Conservation (phyloP, 148 eudicot genomes). For the Fagopyrum tataricum region DNA sequence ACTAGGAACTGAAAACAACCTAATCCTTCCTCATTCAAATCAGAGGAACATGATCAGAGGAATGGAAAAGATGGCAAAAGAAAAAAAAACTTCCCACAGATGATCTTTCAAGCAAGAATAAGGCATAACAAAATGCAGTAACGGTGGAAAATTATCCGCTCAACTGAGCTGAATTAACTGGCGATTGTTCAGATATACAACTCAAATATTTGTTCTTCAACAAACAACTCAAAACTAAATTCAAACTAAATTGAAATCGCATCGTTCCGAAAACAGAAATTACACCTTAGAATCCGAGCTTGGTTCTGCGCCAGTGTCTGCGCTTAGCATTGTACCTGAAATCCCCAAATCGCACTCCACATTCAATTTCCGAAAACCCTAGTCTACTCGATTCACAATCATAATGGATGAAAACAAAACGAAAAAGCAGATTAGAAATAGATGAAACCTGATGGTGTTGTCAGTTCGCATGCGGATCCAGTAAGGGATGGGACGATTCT, state of each 20-base stretch:
- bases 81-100: no score
- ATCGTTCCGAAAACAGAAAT: not conserved
- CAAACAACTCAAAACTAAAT: not conserved
- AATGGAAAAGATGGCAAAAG: not conserved
- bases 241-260: not conserved
- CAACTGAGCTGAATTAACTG: slow-evolving; percentile 6
- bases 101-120: not conserved
- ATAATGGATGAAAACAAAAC: not conserved
- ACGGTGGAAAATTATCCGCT: slow-evolving; percentile 4
- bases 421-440: not conserved
- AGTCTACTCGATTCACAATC: not conserved
- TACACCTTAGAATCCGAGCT: slow-evolving; percentile 46
- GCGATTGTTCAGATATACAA: not conserved
- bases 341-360: not conserved
- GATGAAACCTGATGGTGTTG: slow-evolving; percentile 59
- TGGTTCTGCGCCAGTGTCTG: slow-evolving; percentile 63
- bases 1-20: no score
- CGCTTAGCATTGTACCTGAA: slow-evolving; percentile 60
- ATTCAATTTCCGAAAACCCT: not conserved
- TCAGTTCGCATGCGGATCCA: slow-evolving; percentile 89
- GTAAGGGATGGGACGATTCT: slow-evolving; percentile 80
- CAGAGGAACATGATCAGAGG: no score
- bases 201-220: not conserved
- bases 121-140: not conserved
- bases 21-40: no score